Base-by-base conservation (phyloP, 768 basidiomycete species). In the Rubroboletus satanas region DNA sequence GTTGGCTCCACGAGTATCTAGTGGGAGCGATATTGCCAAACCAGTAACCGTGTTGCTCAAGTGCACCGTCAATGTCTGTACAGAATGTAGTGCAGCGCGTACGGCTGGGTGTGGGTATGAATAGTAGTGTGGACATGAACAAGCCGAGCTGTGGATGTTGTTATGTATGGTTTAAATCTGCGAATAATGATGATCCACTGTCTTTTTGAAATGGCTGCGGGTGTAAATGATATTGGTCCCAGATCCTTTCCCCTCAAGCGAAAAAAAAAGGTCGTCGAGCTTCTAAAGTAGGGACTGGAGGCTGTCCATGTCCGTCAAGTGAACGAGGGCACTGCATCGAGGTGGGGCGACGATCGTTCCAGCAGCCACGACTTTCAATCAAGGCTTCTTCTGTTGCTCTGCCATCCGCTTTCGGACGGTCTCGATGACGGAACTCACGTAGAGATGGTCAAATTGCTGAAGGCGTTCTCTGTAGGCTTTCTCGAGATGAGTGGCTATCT, bases 361-460 rank as follows among this genome's bases (percentile, higher is more conserved):
- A 54, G 26, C 12, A 44, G 49, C 54, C 57, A 54, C 38, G 48
- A 62, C 38, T 39, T 52, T 41, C 49, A 38, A 38, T 64, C 59
- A 62, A 42, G 57, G 31, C 64, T 66, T 70, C 56, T 54, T 70
- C 58, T 68, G 68, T 45, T 66, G 63, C 47, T 70, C 68, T 56
- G 58, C 66, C 58, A 66, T 70, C 61, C 67, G 61, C 60, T 66
- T 68, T 52, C 68, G 66, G 56, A 70, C 56, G 12, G 59, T 70
- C 42, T 70, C 68, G 41, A 68, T 45, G 43, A 68, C 69, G 23
- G 67, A 68, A 47, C 66, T 64, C 58, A 68, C 68, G 54, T 70
- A 68, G 58, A 68, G 64, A 47, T 68, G 66, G 49, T 70, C 67
- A 51, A 70, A 68, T 59, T 70, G 68, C 45, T 70, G 63, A 39